These are phyloP conservation scores for Phalaenopsis hybrid DNA, from an alignment of 116 monocot genomes.

Conservation along the genomic window DNA sequence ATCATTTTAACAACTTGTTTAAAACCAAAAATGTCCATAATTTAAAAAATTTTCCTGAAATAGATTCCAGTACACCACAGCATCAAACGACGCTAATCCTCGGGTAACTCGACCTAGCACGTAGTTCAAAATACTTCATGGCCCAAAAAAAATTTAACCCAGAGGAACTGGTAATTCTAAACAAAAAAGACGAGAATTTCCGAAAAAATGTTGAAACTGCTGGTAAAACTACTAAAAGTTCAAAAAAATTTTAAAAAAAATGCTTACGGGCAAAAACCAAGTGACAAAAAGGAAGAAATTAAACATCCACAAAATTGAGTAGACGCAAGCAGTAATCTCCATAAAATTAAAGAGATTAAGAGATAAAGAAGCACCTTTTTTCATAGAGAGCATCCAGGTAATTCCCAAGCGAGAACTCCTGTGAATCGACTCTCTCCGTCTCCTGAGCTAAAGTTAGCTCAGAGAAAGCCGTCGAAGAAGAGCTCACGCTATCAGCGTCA, in stretches of 20 bases:
- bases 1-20: background rate
- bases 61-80: background rate
- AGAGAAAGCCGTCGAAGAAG: conserved; percentile 38
- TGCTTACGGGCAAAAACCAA: background rate
- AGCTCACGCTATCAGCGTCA: conserved; percentile 45
- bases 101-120: no score
- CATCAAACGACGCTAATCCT: no score
- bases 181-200: no score
- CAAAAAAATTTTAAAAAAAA: background rate
- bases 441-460: conserved; percentile 33
- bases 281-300: background rate
- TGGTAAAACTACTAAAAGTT: background rate
- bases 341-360: background rate
- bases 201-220: background rate
- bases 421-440: conserved; percentile 34
- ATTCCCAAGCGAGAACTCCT: conserved; percentile 37
- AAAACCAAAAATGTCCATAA: background rate
- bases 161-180: no score
- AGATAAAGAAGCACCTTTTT: conserved; percentile 26
- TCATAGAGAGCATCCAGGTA: conserved; percentile 47
- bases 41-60: background rate
- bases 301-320: background rate
- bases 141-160: no score
- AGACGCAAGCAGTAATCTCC: background rate
- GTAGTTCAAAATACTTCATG: no score